Conservation (phyloP, 768 basidiomycete genomes). For the Filobasidium floriforme region DNA sequence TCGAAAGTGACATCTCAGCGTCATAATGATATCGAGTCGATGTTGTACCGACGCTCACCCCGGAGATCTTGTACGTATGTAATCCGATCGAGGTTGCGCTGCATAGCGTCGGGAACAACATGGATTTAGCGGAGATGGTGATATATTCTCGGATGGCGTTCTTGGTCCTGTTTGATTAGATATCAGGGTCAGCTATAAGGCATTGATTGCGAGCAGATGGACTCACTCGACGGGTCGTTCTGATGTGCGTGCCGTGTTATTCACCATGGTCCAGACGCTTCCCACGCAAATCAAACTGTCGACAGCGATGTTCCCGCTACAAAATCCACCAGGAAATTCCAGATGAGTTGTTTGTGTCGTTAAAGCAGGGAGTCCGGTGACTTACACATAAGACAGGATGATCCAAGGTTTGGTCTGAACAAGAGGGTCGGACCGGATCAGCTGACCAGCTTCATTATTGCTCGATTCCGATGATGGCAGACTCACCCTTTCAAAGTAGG, state of each 20-base stretch:
- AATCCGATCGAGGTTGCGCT: neutral
- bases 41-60: neutral
- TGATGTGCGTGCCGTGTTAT: neutral
- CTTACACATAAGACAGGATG: neutral
- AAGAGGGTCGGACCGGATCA: neutral
- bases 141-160: slow-evolving; percentile 3
- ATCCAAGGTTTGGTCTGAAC: neutral
- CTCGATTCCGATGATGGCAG: neutral
- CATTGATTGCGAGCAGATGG: neutral
- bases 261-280: neutral
- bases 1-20: neutral
- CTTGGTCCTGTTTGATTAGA: neutral
- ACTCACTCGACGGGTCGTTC: neutral
- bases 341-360: too few relatives aligned
- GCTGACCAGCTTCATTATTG: neutral
- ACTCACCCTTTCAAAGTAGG: neutral
- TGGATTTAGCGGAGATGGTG: neutral
- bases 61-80: neutral
- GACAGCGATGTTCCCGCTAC: neutral
- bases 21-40: neutral
- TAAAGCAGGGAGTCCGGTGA: too few relatives aligned
- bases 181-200: neutral
- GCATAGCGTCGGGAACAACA: neutral
- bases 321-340: neutral
- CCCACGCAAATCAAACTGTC: neutral